Base-by-base conservation (phyloP, 2,329 filamentous ascomycete genomes). In the Fusarium penzigii region DNA sequence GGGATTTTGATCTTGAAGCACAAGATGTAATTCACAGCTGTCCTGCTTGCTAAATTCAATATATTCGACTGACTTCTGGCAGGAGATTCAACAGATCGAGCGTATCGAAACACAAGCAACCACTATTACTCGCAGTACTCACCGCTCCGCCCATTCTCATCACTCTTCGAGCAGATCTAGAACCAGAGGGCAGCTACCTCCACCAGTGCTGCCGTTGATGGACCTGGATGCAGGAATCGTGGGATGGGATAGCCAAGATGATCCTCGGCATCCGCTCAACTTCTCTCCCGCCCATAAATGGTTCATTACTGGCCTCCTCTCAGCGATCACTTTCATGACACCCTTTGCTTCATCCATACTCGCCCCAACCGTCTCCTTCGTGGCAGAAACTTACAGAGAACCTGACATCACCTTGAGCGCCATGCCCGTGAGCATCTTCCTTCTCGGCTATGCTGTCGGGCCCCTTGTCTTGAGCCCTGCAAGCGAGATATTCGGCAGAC, bases 301-400 rank as follows among this genome's bases (percentile, higher is more conserved):
- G 83, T 66, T 77, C 16, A 77, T 81, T 36, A 78, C 81, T 7
- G 67, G 76, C 44, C 75, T 83, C 16, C 76, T 88, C 17, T 78
- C 83, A 1, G 70, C 74, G 55, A 86, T 86, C 64, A 86, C 84
- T 9, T 80, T 88, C 57, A 81, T 88, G 63, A 86, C 84, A 0
- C 84, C 85, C 0, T 81, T 88, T 25, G 82, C 84, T 0, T 86
- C 84, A 7, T 84, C 84, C 2, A 86, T 87, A 48, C 68, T 82
- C 16, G 75, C 79, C 2, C 79, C 80, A 3, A 78, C 77, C 32
- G 77, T 80, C 48, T 51, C 54, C 1, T 65, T 69, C 34, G 72
- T 88, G 7, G 72, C 78, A 1, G 62, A 64, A 6, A 65, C 74
- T 32, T 80, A 77, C 62, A 45, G 68, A 32, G 72, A 77, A 13